Base-by-base conservation (phyloP, 2,329 filamentous ascomycete species). In the Mycosphaerella arachidis region DNA sequence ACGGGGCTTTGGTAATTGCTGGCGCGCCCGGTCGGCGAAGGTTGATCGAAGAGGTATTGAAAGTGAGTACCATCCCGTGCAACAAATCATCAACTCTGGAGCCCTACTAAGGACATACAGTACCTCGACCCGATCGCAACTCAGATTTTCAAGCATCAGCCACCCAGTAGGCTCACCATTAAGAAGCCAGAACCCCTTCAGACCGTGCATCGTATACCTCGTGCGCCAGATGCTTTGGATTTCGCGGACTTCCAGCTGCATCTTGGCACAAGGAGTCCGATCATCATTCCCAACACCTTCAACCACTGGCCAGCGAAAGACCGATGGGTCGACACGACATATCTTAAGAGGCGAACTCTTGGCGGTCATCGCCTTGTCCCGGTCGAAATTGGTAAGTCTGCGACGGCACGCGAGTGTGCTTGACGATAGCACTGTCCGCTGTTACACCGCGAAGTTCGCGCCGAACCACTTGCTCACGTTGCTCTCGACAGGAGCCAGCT, bases 271-370 rank as follows among this genome's bases (percentile, higher is more conserved):
- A 27, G 27, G 10, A 64, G 56, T 9, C 91, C 93, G 0, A 66
- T 95, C 4, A 79, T 97, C 9, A 86, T 97, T 48, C 84, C 83
- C 0, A 81, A 83, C 55, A 77, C 87, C 1, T 80, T 90, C 1
- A 73, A 81, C 0, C 75, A 85, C 65, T 97, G 93, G 93, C 91
- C 92, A 0, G 92, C 93, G 0, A 74, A 88, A n/a, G 79, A 81
- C 1, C 84, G 85, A 0, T 99, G 94, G 94, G 80, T 77, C 8
- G 84, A 81, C n/a, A 86, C 87, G 0, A 77, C 78, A 0, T 96
- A 97, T 73, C 85, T 96, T 58, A 79, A 91, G 10, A 80, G 84
- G 10, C 82, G 80, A 57, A 97, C 92, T 0, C 85, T 96, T 37
- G 83, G 80, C 2, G 94, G 94, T 0, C 80, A 86, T 33, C 82